These are phyloP conservation scores for Torulaspora globosa DNA, from an alignment of 1,139 yeast species.

Conservation along the genomic window DNA sequence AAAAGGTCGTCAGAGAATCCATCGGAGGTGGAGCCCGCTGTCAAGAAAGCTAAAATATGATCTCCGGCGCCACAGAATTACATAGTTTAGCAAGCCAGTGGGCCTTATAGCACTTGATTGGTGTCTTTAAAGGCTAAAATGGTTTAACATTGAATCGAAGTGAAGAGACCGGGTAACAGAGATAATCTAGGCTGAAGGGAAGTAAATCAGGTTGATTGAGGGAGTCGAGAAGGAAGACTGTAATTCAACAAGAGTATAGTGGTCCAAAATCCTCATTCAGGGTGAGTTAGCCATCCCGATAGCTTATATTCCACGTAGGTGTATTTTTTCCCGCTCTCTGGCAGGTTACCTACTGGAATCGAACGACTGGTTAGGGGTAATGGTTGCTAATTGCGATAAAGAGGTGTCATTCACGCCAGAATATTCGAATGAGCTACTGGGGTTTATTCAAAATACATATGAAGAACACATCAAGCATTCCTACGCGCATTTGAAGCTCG, in stretches of 20 bases:
- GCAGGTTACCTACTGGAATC: not conserved
- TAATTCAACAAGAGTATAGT: not conserved
- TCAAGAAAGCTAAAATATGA: slow-evolving; percentile 20
- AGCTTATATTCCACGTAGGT: not conserved
- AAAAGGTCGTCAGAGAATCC: slow-evolving; percentile 21
- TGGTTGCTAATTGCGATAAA: not conserved
- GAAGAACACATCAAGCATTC: slow-evolving; percentile 33
- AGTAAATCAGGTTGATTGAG: not conserved
- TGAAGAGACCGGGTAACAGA: slow-evolving; percentile 3
- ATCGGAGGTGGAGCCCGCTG: slow-evolving; percentile 10
- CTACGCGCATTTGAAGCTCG: slow-evolving; percentile 31
- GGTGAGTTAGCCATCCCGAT: not conserved
- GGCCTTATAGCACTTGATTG: not conserved
- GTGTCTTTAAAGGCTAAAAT: not conserved
- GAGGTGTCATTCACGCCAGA: slow-evolving; percentile 37
- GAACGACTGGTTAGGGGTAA: not conserved
- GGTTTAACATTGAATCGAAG: not conserved
- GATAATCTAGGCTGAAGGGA: not conserved
- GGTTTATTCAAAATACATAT: slow-evolving; percentile 32
- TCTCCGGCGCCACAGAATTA: not conserved
- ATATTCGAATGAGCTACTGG: slow-evolving; percentile 37
- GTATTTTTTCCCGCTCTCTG: not conserved
- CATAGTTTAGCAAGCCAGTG: not conserved
- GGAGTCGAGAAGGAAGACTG: not conserved
- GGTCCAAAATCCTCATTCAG: not conserved